Conservation (phyloP, 768 basidiomycete species). For the Austroboletus eburneus region DNA sequence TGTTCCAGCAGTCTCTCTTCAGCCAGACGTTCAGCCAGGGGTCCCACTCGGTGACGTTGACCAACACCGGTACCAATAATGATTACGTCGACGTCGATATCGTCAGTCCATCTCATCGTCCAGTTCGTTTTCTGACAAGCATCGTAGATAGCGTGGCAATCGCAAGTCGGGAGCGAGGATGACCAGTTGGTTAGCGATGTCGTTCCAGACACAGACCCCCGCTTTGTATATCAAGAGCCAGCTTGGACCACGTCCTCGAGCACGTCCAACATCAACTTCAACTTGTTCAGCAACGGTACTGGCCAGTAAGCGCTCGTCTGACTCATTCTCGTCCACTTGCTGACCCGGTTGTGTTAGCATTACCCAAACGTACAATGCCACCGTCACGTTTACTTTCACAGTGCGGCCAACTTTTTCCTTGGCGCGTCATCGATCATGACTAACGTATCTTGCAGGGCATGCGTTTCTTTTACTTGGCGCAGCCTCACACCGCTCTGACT, state of each 20-base stretch:
- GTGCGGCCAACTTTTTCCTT: conserved; percentile 22
- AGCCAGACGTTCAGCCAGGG: conserved; percentile 31
- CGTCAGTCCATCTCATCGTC: conserved; percentile 13
- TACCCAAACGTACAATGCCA: conserved; percentile 34
- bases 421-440: conserved; percentile 1
- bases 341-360: conserved; percentile 21
- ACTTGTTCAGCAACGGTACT: conserved; percentile 38
- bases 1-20: conserved; percentile 44
- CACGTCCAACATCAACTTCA: conserved; percentile 29
- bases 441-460: conserved; percentile 18
- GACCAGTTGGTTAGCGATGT: conserved; percentile 14
- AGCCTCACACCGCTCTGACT: background rate
- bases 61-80: conserved; percentile 32
- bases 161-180: conserved; percentile 17
- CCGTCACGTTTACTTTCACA: conserved; percentile 37
- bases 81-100: conserved; percentile 45
- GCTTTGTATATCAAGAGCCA: conserved; percentile 37
- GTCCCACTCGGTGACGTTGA: conserved; percentile 34
- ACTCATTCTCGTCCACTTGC: background rate
- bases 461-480: background rate
- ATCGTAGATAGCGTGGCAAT: conserved; percentile 28
- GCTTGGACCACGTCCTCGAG: conserved; percentile 33
- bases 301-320: conserved; percentile 35
- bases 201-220: conserved; percentile 36
- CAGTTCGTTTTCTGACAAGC: background rate